Base-by-base conservation (phyloP, 257 asterid genomes). In the Solanum rostratum region DNA sequence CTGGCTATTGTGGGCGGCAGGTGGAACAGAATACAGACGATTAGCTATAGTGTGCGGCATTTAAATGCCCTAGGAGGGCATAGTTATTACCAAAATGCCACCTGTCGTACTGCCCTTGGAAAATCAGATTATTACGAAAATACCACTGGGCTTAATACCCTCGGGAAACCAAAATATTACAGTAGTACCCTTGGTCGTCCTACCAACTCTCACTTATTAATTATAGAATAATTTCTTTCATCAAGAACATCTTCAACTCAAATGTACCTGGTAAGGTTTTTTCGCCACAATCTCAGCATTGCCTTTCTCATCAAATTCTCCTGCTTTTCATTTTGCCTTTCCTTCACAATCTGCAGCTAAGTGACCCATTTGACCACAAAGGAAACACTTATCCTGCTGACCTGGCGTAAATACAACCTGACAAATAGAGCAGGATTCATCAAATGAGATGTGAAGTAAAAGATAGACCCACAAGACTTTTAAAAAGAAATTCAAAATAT, bases 311-410 rank as follows among this genome's bases (percentile, higher is more conserved):
- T 95, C 98, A 90, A 94, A 95, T 85, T 95, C 97, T 88, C 99
- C 99, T 30, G 97, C 93, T 90, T 95, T 95, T 84, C 98, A 92
- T 90, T 96, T 96, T n/a, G 94, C 92, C 90, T 96, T 96, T 80
- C 99, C 98, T 90, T 96, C 93, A 84, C 98, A 96, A 22, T 87
- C 84, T 83, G 98, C 97, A 66, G 98, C 99, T 79, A 94, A 84
- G 90, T 96, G 99, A 59, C 99, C 99, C 91, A 96, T 83, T 92
- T 96, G 98, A 90, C 99, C 99, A 85, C 99, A 96, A 76, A 96
- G 85, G 88, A 96, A 96, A 84, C 99, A 96, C 90, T 95, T 96
- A 84, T 93, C 98, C 91, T 93, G 99, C 86, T 96, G 99, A 49
- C 99, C 99, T 46, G 99, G 97, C 68, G 94, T 91, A 87, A 87